Evolutionary conservation across 805 yeast genomes (phyloP).

Genomic region (Nakazawaea laoshanensis): DNA sequence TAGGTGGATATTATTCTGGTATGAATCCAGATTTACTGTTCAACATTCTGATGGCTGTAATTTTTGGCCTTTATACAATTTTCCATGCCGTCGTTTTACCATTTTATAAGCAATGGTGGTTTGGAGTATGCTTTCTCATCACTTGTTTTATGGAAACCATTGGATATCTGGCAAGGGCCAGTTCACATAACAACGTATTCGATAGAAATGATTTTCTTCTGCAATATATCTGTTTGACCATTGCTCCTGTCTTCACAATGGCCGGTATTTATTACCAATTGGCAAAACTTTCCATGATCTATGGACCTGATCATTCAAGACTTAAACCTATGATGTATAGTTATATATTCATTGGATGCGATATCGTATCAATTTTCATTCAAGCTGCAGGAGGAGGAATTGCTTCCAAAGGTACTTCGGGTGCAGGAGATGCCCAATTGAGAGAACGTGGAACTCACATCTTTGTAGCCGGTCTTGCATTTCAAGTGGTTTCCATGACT

Average conservation of each 20-base stretch:
- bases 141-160: conserved; percentile 54
- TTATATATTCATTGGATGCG: conserved; percentile 57
- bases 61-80: conserved; percentile 41
- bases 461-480: conserved; percentile 72
- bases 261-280: conserved; percentile 73
- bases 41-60: conserved; percentile 45
- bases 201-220: conserved; percentile 38
- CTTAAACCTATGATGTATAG: conserved; percentile 54
- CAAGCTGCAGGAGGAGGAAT: conserved; percentile 77
- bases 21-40: conserved; percentile 45
- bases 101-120: conserved; percentile 54
- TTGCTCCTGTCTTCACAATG: conserved; percentile 80
- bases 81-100: conserved; percentile 34
- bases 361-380: conserved; percentile 50
- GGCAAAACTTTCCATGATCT: conserved; percentile 57
- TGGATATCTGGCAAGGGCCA: conserved; percentile 59
- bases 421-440: conserved; percentile 18
- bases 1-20: conserved; percentile 17
- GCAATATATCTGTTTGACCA: conserved; percentile 61
- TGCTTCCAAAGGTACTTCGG: conserved; percentile 39
- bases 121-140: conserved; percentile 44
- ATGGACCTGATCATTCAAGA: conserved; percentile 44
- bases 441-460: conserved; percentile 43
- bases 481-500: conserved; percentile 67
- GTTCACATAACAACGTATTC: conserved; percentile 29